These are phyloP conservation scores for Volvox reticuliferus DNA, from an alignment of 139 green algal species.

Conservation along the genomic window DNA sequence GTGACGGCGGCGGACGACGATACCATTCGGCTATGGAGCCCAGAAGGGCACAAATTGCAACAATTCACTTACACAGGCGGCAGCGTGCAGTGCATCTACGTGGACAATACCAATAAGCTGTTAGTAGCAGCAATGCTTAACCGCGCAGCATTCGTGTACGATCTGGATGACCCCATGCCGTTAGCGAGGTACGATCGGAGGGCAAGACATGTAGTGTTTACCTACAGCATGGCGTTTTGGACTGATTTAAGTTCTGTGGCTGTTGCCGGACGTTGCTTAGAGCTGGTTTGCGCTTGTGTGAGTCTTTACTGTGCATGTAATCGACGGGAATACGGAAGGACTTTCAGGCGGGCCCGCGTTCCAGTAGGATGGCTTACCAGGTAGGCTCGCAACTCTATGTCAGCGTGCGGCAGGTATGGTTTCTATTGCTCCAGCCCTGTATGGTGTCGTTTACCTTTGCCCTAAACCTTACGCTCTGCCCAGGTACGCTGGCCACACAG, in stretches of 20 bases:
- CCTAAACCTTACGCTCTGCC: neutral
- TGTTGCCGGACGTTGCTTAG: too few species aligned
- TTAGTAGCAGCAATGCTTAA: constrained; percentile 74
- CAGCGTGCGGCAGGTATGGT: too few species aligned
- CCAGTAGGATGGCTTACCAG: too few species aligned
- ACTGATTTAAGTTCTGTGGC: too few species aligned
- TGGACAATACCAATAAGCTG: constrained; percentile 71
- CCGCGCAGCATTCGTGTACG: constrained; percentile 64
- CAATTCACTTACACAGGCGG: constrained; percentile 70
- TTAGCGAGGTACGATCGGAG: constrained; percentile 45
- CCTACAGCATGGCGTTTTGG: too few species aligned
- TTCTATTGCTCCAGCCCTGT: too few species aligned
- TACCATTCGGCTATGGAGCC: constrained; percentile 73
- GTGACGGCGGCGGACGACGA: constrained; percentile 81
- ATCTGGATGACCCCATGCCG: constrained; percentile 63
- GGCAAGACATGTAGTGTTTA: too few species aligned
- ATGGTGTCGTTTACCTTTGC: neutral
- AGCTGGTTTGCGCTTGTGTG: too few species aligned
- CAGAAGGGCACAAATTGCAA: constrained; percentile 60
- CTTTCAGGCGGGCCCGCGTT: too few species aligned
- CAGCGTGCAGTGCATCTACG: constrained; percentile 72
- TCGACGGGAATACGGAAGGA: too few species aligned
- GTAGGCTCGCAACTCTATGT: too few species aligned
- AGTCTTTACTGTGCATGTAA: too few species aligned
- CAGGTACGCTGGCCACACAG: constrained; percentile 71